Evolutionary conservation across 192 early-diverging fungal species (phyloP), one percentile per base, ranked within the genome.

Genomic region (Linnemannia elongata): DNA sequence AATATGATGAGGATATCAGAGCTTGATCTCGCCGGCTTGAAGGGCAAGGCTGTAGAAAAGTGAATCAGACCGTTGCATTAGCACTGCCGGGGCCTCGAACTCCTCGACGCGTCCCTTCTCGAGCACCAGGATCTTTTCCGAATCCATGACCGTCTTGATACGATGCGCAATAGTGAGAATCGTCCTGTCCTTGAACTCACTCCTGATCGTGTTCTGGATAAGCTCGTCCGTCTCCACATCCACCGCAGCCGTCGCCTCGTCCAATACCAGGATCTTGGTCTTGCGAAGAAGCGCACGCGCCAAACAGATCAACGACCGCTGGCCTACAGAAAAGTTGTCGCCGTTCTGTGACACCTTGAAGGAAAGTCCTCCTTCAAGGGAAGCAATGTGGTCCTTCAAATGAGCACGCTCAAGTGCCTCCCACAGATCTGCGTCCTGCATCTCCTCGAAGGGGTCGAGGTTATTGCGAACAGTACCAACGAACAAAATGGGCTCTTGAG

Each of bases 161-260:
- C 97, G 94, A 85, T 99, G 98, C 9, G 98, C 98, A 86, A 99
- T 97, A 75, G 94, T 95, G 47, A 99, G 81, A 47, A 99, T 88
- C 3, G 98, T 99, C 24, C 92, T 89, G 66, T 94, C 89, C 30
- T 89, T 90, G 88, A 97, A 96, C 77, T 93, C 90, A 17, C 92
- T 90, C 41, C 94, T 90, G 71, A 99, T 97, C 0, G 97, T 96
- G 35, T 89, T 88, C 49, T 92, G 92, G 35, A 95, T 82, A 33
- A 81, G 44, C 27, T 80, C 85, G 45, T 91, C 91, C 4, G 88
- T 90, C 36, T 89, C 87, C 13, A 89, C 54, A 45, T 92, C 93
- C 33, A 93, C 82, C 27, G 70, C 85, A 73, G 74, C 93, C 77
- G 35, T 92, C 80, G 81, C 93, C 66, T 91, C 90, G 33, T 91